These are phyloP conservation scores for Lepidium campestre DNA, from an alignment of 441 rosid species.

Conservation along the genomic window DNA sequence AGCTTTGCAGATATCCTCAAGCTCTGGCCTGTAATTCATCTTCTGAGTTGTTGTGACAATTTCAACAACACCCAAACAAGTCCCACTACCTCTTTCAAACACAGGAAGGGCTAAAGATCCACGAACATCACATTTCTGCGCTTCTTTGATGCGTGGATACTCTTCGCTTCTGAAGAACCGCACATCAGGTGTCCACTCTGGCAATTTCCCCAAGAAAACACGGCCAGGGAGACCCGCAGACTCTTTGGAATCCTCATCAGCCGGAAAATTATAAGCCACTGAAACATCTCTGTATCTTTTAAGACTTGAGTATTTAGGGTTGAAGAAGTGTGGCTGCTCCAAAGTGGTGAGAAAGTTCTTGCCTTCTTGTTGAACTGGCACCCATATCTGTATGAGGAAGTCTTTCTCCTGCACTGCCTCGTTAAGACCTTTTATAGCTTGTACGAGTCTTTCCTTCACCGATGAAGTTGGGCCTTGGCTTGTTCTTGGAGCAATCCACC, in stretches of 20 bases:
- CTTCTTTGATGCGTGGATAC: slow-evolving; percentile 58
- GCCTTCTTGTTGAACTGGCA: slow-evolving; percentile 65
- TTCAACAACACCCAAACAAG: slow-evolving; percentile 93
- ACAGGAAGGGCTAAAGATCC: slow-evolving; percentile 74
- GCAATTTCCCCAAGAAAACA: slow-evolving; percentile 58
- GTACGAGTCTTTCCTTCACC: slow-evolving; percentile 57
- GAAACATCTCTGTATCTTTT: slow-evolving; percentile 62
- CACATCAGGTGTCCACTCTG: slow-evolving; percentile 94
- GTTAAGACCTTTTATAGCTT: slow-evolving; percentile 49
- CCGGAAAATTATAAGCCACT: slow-evolving; percentile 42
- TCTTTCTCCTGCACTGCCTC: slow-evolving; percentile 48
- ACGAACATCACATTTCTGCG: slow-evolving; percentile 47
- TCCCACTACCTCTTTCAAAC: slow-evolving; percentile 59
- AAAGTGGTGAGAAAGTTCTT: slow-evolving; percentile 66
- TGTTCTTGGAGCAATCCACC: slow-evolving; percentile 58
- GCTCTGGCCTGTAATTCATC: slow-evolving; percentile 64
- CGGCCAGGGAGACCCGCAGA: slow-evolving; percentile 76
- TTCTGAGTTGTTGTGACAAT: slow-evolving; percentile 64
- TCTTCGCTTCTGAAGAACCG: slow-evolving; percentile 67
- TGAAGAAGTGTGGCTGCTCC: slow-evolving; percentile 65
- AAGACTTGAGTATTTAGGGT: slow-evolving; percentile 46
- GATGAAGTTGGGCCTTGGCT: slow-evolving; percentile 38
- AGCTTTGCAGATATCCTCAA: slow-evolving; percentile 79
- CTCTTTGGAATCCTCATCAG: slow-evolving; percentile 55
- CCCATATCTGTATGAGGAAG: slow-evolving; percentile 83